Percentiles rank a stretch among this genome's conserved stretches.
phyloP scores from a whole-genome alignment of 352 stramenopile genomes.

The Globisporangium acanthophoron region DNA sequence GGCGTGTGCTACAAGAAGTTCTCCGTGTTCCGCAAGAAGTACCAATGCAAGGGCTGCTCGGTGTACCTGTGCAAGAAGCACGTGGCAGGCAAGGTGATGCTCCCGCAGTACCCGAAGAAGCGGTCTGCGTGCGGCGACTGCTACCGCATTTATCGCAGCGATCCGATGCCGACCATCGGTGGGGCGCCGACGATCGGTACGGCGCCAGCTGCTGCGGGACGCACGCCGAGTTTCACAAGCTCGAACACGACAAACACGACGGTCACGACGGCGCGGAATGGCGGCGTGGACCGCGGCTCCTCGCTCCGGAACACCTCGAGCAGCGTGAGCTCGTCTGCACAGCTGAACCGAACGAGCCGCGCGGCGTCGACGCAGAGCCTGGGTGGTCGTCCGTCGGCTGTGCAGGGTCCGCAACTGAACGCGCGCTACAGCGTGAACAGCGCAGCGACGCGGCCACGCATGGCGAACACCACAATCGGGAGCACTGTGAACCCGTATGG shows the following conservation, averaged over 20 bases:
- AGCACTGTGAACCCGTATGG: conserved; percentile 3
- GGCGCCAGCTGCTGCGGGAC: conserved; percentile 9
- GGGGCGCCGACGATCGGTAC: conserved; percentile 3
- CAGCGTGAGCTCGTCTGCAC: conserved; percentile 9
- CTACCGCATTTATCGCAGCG: conserved; percentile 56
- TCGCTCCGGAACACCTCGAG: conserved; percentile 9
- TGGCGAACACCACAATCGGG: conserved; percentile 1
- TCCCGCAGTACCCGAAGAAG: conserved; percentile 60
- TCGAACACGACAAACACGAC: conserved; percentile 10
- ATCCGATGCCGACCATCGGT: conserved; percentile 35
- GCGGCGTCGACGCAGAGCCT: conserved; percentile 49
- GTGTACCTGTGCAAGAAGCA: conserved; percentile 76
- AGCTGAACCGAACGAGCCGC: conserved; percentile 22
- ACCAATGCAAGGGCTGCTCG: conserved; percentile 81
- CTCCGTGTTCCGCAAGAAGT: conserved; percentile 81
- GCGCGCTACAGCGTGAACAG: conserved; percentile 43
- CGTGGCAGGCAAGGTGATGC: conserved; percentile 64
- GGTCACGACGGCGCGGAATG: conserved; percentile 4
- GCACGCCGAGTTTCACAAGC: conserved; percentile 16
- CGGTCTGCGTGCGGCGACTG: conserved; percentile 72
- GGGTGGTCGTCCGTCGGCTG: conserved; percentile 33
- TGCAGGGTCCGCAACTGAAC: conserved; percentile 39
- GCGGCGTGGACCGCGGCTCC: conserved; percentile 6
- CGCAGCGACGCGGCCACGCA: conserved; percentile 17
- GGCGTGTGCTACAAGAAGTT: conserved; percentile 86